Conservation (phyloP, 2,329 filamentous ascomycete genomes). For the Epichloe bromicola region DNA sequence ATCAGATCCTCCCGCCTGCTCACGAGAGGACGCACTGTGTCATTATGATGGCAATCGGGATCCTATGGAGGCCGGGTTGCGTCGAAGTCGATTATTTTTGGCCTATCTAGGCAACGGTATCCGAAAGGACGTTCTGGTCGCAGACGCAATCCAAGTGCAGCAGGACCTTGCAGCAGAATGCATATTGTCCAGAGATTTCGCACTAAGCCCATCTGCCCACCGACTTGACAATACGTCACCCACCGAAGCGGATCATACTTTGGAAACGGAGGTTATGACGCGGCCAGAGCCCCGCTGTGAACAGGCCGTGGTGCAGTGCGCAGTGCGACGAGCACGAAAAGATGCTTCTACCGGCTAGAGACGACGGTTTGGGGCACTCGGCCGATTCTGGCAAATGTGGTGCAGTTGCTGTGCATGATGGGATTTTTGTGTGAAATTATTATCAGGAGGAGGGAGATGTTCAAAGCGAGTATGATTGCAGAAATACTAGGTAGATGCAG, state of each 20-base stretch:
- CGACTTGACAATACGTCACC: neutral
- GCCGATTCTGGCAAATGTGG: neutral
- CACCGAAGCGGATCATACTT: constrained; percentile 14
- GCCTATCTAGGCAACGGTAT: neutral
- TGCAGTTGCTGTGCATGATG: neutral
- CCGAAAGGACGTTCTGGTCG: neutral
- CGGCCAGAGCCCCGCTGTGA: neutral
- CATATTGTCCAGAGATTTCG: constrained; percentile 5
- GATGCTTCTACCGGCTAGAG: neutral
- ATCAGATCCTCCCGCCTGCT: neutral
- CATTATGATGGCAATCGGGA: neutral
- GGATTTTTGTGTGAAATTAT: neutral
- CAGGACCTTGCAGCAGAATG: constrained; percentile 1
- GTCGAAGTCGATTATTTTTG: neutral
- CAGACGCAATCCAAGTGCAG: neutral
- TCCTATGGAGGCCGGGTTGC: neutral
- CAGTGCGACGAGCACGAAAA: neutral
- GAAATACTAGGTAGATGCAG: neutral
- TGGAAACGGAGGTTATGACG: constrained; percentile 10
- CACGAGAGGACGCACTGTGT: neutral
- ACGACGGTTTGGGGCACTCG: neutral
- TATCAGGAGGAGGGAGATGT: neutral
- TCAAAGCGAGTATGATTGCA: neutral
- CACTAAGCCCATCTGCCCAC: constrained; percentile 1
- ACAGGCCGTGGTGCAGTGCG: neutral